Conservation (phyloP, 1,284 basidiomycete genomes). For the Ustilago crameri region DNA sequence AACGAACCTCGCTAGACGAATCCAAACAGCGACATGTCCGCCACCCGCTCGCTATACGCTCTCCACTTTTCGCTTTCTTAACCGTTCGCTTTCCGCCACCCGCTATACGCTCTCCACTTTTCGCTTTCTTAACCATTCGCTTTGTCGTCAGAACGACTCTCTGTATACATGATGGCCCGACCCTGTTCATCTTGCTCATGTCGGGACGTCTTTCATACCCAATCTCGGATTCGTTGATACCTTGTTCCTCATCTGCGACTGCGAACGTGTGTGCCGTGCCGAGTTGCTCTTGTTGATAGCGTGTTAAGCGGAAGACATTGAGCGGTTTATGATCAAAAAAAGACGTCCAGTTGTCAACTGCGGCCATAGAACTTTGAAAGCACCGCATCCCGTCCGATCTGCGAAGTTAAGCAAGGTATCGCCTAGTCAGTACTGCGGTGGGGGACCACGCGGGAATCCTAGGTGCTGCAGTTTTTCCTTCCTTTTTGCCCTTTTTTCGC, state of each 20-base stretch:
- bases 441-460: constrained; percentile 85
- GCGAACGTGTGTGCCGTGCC: background rate
- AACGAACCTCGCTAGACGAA: too few relatives aligned
- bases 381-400: constrained; percentile 84
- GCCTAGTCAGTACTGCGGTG: constrained; percentile 84
- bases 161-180: background rate
- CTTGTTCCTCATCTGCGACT: background rate
- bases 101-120: too few relatives aligned
- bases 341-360: constrained; percentile 70
- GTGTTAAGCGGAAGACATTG: too few relatives aligned
- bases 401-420: constrained; percentile 82
- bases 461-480: constrained; percentile 80
- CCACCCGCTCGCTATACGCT: background rate
- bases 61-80: background rate
- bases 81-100: too few relatives aligned
- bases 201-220: constrained; percentile 1
- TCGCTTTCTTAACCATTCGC: too few relatives aligned
- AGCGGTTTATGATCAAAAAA: background rate
- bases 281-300: too few relatives aligned
- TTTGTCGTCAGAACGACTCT: too few relatives aligned
- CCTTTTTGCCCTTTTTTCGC: constrained; percentile 5
- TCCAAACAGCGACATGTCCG: too few relatives aligned
- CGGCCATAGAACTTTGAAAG: constrained; percentile 82
- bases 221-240: background rate
- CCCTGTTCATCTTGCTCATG: too few relatives aligned